These are phyloP conservation scores for Butyriboletus loyo DNA, from an alignment of 768 basidiomycete species.

Conservation along the genomic window DNA sequence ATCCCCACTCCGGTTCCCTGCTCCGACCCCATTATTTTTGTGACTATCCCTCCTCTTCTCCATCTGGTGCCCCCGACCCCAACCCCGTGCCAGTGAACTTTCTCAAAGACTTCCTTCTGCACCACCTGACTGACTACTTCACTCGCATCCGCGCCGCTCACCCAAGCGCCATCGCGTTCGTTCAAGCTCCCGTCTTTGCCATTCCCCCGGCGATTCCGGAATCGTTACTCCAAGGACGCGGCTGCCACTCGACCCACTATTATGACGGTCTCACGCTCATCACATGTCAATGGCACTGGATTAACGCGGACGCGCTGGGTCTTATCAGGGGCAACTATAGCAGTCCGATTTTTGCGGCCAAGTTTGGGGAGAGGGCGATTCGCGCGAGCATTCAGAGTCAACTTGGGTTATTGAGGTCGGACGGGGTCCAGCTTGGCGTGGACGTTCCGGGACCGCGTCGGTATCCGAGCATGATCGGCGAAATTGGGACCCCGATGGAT, in stretches of 20 bases:
- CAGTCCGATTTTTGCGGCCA: constrained; percentile 64
- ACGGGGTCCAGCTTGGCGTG: constrained; percentile 60
- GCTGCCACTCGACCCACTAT: constrained; percentile 79
- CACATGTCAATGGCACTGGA: constrained; percentile 91
- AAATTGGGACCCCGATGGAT: constrained; percentile 94
- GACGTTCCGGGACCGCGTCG: constrained; percentile 5
- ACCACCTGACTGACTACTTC: constrained; percentile 60
- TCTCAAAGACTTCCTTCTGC: constrained; percentile 74
- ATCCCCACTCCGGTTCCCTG: constrained; percentile 62
- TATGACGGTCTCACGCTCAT: constrained; percentile 94
- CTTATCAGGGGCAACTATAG: constrained; percentile 82
- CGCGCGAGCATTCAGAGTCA: constrained; percentile 80
- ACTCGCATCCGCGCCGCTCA: constrained; percentile 62
- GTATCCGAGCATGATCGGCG: constrained; percentile 91
- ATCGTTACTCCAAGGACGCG: constrained; percentile 60
- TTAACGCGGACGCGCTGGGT: constrained; percentile 94
- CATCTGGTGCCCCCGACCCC: background rate
- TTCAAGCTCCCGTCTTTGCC: constrained; percentile 90
- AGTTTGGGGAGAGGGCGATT: constrained; percentile 81
- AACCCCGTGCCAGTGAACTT: constrained; percentile 53
- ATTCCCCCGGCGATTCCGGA: constrained; percentile 63
- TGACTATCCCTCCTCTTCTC: constrained; percentile 33
- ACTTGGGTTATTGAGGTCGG: constrained; percentile 71
- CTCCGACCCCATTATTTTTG: constrained; percentile 77
- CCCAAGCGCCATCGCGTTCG: constrained; percentile 82